phyloP scores from a whole-genome alignment of 805 yeast genomes.

The Debaryomyces maramus region DNA sequence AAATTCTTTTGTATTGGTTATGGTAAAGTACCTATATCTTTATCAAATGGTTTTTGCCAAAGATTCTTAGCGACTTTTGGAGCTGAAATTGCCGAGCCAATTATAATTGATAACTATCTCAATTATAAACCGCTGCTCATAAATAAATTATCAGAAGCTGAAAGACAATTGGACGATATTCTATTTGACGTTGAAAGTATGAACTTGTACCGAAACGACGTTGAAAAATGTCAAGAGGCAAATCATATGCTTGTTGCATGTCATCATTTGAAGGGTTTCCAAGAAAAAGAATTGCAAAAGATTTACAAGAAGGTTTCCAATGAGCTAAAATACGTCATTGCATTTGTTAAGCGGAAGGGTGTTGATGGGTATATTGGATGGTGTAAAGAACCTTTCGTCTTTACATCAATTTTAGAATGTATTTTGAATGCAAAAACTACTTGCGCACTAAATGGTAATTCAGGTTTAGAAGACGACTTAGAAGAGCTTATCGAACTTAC shows the following conservation, averaged over 20 bases:
- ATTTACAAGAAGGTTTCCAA: background rate
- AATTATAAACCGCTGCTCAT: background rate
- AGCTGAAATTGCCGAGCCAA: background rate
- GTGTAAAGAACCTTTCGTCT: conserved; percentile 12
- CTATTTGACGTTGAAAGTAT: conserved; percentile 68
- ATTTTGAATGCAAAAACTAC: conserved; percentile 4
- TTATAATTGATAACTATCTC: background rate
- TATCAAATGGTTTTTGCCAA: background rate
- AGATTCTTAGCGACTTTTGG: background rate
- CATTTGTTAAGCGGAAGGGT: conserved; percentile 3
- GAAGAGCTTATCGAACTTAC: background rate
- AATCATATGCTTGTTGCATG: background rate
- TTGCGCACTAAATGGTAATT: background rate
- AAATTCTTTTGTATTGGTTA: conserved; percentile 20
- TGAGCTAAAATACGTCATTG: conserved; percentile 3
- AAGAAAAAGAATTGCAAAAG: background rate
- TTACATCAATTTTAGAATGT: conserved; percentile 6
- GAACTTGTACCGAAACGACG: conserved; percentile 61
- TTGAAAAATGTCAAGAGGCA: background rate
- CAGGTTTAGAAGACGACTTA: background rate
- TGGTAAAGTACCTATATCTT: background rate
- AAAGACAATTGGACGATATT: conserved; percentile 22
- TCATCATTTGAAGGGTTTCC: background rate
- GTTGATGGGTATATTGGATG: conserved; percentile 17
- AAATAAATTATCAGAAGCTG: background rate